A percentile compares a stretch with the other conserved stretches of the same genome.
Evolutionary conservation across 2,329 filamentous ascomycete genomes (phyloP).

Genomic region (Scorias spongiosa): DNA sequence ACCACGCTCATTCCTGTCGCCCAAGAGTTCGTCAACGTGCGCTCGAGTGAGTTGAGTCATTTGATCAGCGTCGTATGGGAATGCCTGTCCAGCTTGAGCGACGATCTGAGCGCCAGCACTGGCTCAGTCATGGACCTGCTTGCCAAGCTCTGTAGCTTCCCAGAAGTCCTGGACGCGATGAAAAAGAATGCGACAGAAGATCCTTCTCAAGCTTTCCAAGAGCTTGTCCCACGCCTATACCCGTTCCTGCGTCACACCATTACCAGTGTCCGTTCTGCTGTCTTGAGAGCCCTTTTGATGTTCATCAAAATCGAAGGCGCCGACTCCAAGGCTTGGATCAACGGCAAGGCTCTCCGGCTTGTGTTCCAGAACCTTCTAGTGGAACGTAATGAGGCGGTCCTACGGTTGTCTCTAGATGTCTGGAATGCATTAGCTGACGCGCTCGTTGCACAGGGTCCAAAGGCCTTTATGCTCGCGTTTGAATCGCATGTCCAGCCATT

Average conservation of each 20-base stretch:
- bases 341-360: constrained; percentile 71
- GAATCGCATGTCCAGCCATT: constrained; percentile 62
- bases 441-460: constrained; percentile 44
- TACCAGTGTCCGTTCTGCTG: constrained; percentile 82
- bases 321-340: constrained; percentile 76
- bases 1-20: constrained; percentile 96
- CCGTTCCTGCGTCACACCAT: constrained; percentile 96
- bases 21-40: constrained; percentile 79
- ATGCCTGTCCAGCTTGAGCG: constrained; percentile 88
- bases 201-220: constrained; percentile 75
- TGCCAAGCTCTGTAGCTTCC: constrained; percentile 88
- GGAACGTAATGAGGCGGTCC: constrained; percentile 71
- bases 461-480: constrained; percentile 58
- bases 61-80: constrained; percentile 96
- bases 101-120: constrained; percentile 92
- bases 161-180: constrained; percentile 85
- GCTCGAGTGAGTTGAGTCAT: constrained; percentile 59
- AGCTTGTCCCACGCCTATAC: constrained; percentile 84
- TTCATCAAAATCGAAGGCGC: constrained; percentile 77
- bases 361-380: constrained; percentile 93
- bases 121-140: constrained; percentile 97
- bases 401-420: constrained; percentile 70
- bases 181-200: constrained; percentile 73
- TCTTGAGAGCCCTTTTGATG: constrained; percentile 80
- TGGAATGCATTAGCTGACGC: constrained; percentile 66